These are phyloP conservation scores for Leptographium galeiforme DNA, from an alignment of 2,329 filamentous ascomycete genomes.

Conservation along the genomic window DNA sequence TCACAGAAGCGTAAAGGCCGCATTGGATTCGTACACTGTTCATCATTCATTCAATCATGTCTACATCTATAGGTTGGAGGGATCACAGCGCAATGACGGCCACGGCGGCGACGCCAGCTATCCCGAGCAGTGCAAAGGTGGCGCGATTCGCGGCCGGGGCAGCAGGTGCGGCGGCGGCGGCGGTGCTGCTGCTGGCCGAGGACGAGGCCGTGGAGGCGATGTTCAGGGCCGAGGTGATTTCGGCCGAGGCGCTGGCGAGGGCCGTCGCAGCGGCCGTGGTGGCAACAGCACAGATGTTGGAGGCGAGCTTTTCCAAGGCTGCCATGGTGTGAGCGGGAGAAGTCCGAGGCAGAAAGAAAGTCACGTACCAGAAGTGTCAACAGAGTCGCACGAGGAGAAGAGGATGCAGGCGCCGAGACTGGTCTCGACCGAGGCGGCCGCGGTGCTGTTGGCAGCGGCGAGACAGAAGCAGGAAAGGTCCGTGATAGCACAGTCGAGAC, in stretches of 20 bases:
- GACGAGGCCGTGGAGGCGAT: neutral
- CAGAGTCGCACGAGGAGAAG: slow-evolving; percentile 1
- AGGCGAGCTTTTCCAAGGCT: slow-evolving; percentile 5
- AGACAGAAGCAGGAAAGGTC: slow-evolving; percentile 15
- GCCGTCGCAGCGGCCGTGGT: slow-evolving; percentile 3
- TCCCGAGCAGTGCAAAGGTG: slow-evolving; percentile 6
- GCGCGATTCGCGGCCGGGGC: slow-evolving; percentile 2
- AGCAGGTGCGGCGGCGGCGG: neutral
- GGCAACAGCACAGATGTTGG: slow-evolving; percentile 8
- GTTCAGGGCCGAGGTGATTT: slow-evolving; percentile 4
- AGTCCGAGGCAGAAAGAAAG: neutral
- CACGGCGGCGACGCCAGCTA: slow-evolving; percentile 6
- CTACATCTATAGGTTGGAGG: neutral
- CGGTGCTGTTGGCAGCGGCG: slow-evolving; percentile 6
- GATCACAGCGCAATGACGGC: slow-evolving; percentile 5
- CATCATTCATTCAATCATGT: neutral
- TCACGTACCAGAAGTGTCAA: slow-evolving; percentile 1
- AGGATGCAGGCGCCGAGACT: slow-evolving; percentile 12
- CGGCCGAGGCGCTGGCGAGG: slow-evolving; percentile 5
- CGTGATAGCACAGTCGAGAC: slow-evolving; percentile 11
- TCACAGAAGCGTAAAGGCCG: neutral
- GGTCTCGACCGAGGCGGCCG: neutral
- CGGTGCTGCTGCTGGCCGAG: neutral
- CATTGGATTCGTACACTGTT: no score
- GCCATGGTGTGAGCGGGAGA: no score